Evolutionary conservation across 352 stramenopile genomes (phyloP).

Genomic region (Globisporangium paroecandrum): DNA sequence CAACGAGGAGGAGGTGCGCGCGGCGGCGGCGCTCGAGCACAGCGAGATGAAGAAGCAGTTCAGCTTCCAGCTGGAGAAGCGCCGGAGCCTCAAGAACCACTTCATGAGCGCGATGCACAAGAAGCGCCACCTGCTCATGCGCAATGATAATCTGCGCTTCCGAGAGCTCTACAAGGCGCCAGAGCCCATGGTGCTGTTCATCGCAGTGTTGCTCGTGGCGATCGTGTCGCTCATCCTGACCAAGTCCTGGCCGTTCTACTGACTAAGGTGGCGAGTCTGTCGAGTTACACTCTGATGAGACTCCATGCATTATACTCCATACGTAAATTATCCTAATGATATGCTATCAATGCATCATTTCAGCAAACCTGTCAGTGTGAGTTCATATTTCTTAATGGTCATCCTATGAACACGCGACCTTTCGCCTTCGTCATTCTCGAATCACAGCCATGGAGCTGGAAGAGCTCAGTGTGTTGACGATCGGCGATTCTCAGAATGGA

Average conservation of each 20-base stretch:
- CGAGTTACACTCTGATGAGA: not conserved
- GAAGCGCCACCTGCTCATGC: conserved; percentile 60
- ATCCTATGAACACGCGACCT: not conserved
- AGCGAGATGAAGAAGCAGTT: conserved; percentile 45
- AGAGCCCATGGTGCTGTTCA: conserved; percentile 61
- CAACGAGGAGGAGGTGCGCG: conserved; percentile 33
- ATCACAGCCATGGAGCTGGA: conserved; percentile 29
- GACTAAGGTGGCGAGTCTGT: not conserved
- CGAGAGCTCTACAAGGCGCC: conserved; percentile 68
- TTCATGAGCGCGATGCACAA: conserved; percentile 48
- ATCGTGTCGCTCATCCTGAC: conserved; percentile 70
- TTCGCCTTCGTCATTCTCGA: not conserved
- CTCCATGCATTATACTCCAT: not conserved
- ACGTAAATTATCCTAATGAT: conserved; percentile 2
- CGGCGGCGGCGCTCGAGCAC: conserved; percentile 28
- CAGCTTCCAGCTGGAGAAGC: conserved; percentile 44
- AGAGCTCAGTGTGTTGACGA: conserved; percentile 36
- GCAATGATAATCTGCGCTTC: conserved; percentile 76
- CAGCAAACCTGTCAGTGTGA: not conserved
- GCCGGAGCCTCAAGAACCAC: conserved; percentile 29
- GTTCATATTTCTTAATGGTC: too few species aligned
- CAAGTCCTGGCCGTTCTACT: conserved; percentile 81
- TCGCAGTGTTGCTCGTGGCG: conserved; percentile 43
- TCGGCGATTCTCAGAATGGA: conserved; percentile 9
- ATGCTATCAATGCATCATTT: not conserved